These are phyloP conservation scores for Ottelia alismoides DNA, from an alignment of 106 monocot genomes.

Conservation along the genomic window DNA sequence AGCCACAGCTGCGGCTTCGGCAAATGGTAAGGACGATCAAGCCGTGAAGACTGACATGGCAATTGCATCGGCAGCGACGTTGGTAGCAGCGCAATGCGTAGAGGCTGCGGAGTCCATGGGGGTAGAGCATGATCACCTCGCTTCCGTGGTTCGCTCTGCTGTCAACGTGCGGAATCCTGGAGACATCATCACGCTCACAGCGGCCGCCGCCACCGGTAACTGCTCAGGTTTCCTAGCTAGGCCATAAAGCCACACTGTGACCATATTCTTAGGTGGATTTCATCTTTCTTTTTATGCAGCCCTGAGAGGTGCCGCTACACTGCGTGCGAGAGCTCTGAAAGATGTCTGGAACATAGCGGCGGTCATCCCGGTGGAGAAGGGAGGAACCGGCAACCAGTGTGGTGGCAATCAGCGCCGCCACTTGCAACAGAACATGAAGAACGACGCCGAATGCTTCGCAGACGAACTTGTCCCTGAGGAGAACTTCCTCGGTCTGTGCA, in stretches of 20 bases:
- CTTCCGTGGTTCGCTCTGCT: slow-evolving; percentile 67
- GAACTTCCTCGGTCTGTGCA: slow-evolving; percentile 53
- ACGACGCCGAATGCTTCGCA: slow-evolving; percentile 19
- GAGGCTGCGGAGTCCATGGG: slow-evolving; percentile 67
- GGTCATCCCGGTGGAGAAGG: slow-evolving; percentile 81
- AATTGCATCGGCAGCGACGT: too few relatives aligned
- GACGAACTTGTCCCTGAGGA: slow-evolving; percentile 19
- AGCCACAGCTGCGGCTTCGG: slow-evolving; percentile 23
- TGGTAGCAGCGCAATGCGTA: too few relatives aligned
- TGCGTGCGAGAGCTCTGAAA: slow-evolving; percentile 73
- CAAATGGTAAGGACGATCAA: slow-evolving; percentile 22
- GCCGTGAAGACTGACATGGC: slow-evolving; percentile 38
- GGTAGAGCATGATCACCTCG: slow-evolving; percentile 49
- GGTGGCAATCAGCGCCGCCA: background rate
- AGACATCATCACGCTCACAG: slow-evolving; percentile 53
- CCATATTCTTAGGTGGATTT: background rate
- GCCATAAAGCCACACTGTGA: background rate
- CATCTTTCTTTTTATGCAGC: slow-evolving; percentile 17
- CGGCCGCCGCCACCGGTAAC: slow-evolving; percentile 71
- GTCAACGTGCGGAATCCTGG: slow-evolving; percentile 57
- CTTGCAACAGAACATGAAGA: slow-evolving; percentile 10
- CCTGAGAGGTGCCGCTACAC: slow-evolving; percentile 64
- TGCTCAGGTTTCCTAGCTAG: too few relatives aligned
- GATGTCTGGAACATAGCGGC: too few relatives aligned
- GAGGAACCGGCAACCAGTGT: slow-evolving; percentile 1